A percentile compares a stretch with the other conserved stretches of the same genome.
Evolutionary conservation across 2,329 filamentous ascomycete genomes (phyloP).

Genomic region (Ophiocordyceps australis): DNA sequence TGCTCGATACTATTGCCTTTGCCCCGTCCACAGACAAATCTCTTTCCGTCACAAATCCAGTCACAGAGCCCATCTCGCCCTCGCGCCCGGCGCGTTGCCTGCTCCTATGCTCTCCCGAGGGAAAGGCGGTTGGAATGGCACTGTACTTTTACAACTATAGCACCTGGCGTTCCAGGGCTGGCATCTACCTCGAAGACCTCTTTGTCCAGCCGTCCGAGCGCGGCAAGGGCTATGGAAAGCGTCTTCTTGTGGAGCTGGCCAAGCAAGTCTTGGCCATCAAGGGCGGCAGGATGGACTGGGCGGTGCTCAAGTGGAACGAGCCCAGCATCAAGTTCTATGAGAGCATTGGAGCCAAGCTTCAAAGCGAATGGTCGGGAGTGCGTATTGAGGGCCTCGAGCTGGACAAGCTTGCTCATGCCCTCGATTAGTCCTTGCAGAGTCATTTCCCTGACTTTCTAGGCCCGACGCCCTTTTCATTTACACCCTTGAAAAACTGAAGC

Average conservation of each 20-base stretch:
- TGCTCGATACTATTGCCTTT: constrained; percentile 64
- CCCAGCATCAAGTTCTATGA: constrained; percentile 79
- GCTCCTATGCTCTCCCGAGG: constrained; percentile 35
- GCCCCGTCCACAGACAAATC: constrained; percentile 31
- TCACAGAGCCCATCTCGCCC: constrained; percentile 34
- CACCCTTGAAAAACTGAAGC: constrained; percentile 27
- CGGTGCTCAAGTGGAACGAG: constrained; percentile 83
- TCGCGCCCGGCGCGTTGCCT: constrained; percentile 57
- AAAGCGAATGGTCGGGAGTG: constrained; percentile 60
- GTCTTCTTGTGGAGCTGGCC: constrained; percentile 59
- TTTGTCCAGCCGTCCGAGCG: constrained; percentile 57
- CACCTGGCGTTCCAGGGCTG: constrained; percentile 75
- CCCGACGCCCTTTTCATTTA: constrained; percentile 15
- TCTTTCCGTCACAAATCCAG: constrained; percentile 14
- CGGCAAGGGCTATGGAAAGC: constrained; percentile 62
- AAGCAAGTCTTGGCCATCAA: constrained; percentile 55
- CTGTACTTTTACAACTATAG: constrained; percentile 93
- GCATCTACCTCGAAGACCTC: constrained; percentile 90
- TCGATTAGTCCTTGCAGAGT: constrained; percentile 8
- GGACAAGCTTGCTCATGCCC: constrained; percentile 34
- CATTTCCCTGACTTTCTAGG: too few species aligned
- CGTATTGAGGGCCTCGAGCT: constrained; percentile 52
- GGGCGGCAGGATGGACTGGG: constrained; percentile 73
- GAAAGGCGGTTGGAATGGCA: constrained; percentile 52
- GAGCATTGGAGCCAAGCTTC: constrained; percentile 44